phyloP scores from a whole-genome alignment of 1,284 basidiomycete species.

The Cryptococcus depauperatus region DNA sequence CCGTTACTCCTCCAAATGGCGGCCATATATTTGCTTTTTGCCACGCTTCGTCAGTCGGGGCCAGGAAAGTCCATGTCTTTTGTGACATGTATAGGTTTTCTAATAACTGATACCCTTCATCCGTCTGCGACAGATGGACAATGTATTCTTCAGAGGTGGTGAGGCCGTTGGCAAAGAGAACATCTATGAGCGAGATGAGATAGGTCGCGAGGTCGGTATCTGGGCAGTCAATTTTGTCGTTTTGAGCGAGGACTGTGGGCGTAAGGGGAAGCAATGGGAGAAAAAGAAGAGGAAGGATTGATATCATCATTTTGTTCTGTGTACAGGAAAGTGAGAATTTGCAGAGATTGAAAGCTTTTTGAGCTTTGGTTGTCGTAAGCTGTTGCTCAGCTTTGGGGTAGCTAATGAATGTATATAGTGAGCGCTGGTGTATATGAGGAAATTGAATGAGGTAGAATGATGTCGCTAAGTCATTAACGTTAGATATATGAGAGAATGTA shows the following conservation, averaged over 20 bases:
- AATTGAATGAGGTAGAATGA: no score
- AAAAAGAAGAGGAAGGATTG: background rate
- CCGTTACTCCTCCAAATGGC: conserved; percentile 18
- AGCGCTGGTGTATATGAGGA: no score
- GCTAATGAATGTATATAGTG: no score
- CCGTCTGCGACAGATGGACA: conserved; percentile 25
- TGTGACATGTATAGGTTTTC: conserved; percentile 9
- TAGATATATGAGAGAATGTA: no score
- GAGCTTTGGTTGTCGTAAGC: no score
- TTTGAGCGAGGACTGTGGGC: background rate
- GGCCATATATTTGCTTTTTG: conserved; percentile 21
- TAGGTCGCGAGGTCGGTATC: conserved; percentile 23
- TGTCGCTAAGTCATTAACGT: no score
- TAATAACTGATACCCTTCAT: conserved; percentile 32
- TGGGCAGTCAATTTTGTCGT: conserved; percentile 20
- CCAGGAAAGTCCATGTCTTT: conserved; percentile 22
- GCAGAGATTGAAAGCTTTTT: no score
- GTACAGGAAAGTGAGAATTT: no score
- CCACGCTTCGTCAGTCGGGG: conserved; percentile 34
- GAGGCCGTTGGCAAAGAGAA: conserved; percentile 30
- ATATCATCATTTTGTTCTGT: background rate
- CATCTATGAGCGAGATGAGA: conserved; percentile 32
- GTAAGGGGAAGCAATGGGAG: background rate
- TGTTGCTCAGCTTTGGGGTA: no score
- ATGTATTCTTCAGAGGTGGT: conserved; percentile 34